Percentiles rank a stretch among this genome's conserved stretches.
Conservation (phyloP, 2,329 filamentous ascomycete species). For the Trichocomaceae sp. region DNA sequence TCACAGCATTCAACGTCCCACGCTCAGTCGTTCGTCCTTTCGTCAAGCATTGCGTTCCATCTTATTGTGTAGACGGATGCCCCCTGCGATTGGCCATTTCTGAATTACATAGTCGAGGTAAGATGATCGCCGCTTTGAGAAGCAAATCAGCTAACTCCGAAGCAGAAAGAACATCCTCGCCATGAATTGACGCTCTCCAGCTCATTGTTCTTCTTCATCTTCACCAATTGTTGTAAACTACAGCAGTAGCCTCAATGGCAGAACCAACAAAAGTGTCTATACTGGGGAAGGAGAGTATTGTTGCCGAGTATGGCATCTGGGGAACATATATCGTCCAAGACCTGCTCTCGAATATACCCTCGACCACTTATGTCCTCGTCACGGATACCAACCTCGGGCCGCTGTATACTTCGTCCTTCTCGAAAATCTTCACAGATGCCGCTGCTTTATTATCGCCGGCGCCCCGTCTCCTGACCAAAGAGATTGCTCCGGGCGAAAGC, state of each 20-base stretch:
- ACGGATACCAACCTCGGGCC: constrained; percentile 88
- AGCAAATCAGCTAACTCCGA: neutral
- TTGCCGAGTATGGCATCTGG: constrained; percentile 90
- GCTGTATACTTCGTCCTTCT: constrained; percentile 73
- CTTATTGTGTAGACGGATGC: neutral
- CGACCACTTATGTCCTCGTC: constrained; percentile 91
- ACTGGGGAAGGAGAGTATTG: constrained; percentile 80
- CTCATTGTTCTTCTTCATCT: neutral
- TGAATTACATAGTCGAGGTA: neutral
- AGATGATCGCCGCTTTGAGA: neutral
- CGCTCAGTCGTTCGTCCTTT: neutral
- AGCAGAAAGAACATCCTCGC: constrained; percentile 1
- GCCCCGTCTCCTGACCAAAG: constrained; percentile 73
- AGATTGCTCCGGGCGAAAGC: constrained; percentile 82
- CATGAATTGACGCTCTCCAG: constrained; percentile 10
- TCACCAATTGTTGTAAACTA: neutral
- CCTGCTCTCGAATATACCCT: constrained; percentile 66
- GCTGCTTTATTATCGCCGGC: constrained; percentile 40
- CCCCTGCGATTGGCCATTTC: neutral
- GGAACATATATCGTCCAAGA: constrained; percentile 72
- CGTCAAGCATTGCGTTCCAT: neutral
- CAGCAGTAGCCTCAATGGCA: constrained; percentile 20
- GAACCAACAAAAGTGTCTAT: constrained; percentile 65
- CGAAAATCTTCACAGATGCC: constrained; percentile 54
- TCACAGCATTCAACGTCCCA: neutral